Evolutionary conservation across 2,329 filamentous ascomycete species (phyloP), one percentile per base, ranked within the genome.

Genomic region (Fonsecaea nubica): DNA sequence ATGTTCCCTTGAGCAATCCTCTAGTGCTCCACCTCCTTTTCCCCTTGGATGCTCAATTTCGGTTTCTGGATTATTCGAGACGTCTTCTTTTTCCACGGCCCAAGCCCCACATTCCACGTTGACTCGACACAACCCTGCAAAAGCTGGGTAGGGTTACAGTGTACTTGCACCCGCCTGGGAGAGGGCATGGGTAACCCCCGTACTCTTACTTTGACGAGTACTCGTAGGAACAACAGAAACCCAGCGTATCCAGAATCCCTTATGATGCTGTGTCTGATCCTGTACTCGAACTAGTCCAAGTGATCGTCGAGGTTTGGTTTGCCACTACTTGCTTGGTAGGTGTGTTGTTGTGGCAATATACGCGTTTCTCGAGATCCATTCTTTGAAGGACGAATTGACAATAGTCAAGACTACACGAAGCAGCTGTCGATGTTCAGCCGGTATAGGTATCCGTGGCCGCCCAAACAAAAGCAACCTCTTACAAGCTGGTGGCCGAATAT

Each of bases 21-120:
- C 15, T 2, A n/a, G 30, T 30, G 18, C 25, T 35, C 52, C 52
- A 55, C 52, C 30, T 55, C 52, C 52, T 35, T 35, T 55, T 35
- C 9, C 21, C 10, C 30, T 55, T 32, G 52, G 1, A 35, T 10
- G 52, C 33, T 36, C 33, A 33, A 33, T 33, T 33, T 36, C 30
- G 30, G 33, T 35, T 58, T 58, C 55, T 58, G 13, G 55, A 58
- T 42, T 42, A n/a, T 58, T 58, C 55, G 33, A 58, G 36, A 58
- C 36, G 32, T 21, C 21, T 58, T 58, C 25, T 12, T 35, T 53
- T 36, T 54, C 25, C 6, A 55, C 4, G 5, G 21, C 15, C 15
- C 12, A 32, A 35, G 52, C 52, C 52, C 52, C 52, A 55, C 52
- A 6, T n/a, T 9, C 52, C 52, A 55, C 30, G 30, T 15, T 35